Evolutionary conservation across 202 grass and related monocot species (phyloP).

Genomic region (Miscanthus sacchariflorus): DNA sequence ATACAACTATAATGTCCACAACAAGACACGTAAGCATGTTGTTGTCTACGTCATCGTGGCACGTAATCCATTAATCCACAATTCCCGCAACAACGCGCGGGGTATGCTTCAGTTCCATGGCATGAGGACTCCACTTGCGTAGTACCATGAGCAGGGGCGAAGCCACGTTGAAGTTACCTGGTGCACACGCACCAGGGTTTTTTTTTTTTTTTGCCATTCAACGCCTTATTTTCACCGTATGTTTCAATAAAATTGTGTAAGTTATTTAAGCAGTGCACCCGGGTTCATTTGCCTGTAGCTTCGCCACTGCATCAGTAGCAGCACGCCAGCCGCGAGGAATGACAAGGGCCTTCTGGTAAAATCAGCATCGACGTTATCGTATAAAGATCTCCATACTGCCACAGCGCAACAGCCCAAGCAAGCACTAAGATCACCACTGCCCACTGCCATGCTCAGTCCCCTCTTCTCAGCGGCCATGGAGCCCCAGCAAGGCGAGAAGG

Average conservation of each 20-base stretch:
- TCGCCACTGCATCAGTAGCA: background rate
- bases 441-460: constrained; percentile 36
- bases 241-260: no score
- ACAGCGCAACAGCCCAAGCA: background rate
- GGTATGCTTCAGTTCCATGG: background rate
- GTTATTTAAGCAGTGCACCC: no score
- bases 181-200: no score
- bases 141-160: background rate
- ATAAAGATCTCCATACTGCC: constrained; percentile 43
- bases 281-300: no score
- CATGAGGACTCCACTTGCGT: background rate
- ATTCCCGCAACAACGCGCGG: no score
- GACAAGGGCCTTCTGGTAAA: constrained; percentile 32
- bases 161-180: no score
- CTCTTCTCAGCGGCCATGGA: constrained; percentile 64
- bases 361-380: background rate
- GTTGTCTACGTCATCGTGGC: no score
- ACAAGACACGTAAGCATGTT: no score
- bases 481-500: constrained; percentile 41
- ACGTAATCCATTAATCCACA: no score
- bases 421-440: background rate
- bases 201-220: no score
- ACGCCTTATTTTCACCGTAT: no score
- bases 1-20: no score
- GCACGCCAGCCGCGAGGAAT: background rate